phyloP scores from a whole-genome alignment of 2,329 filamentous ascomycete genomes.

The Taxawa tesnikishii region DNA sequence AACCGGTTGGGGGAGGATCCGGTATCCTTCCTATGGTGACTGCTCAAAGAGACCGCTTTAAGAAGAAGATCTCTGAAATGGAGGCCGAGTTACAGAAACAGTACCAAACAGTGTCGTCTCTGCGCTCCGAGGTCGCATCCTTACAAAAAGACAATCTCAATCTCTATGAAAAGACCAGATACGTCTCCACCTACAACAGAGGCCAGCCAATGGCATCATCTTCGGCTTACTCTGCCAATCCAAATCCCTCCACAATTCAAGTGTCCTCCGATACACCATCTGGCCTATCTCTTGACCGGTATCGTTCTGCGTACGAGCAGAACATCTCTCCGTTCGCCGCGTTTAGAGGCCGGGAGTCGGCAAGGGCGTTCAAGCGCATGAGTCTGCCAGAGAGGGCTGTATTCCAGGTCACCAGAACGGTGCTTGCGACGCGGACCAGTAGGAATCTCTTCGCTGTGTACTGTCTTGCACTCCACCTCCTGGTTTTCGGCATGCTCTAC shows the following conservation, averaged over 20 bases:
- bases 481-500: conserved; percentile 80
- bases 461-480: conserved; percentile 73
- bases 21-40: conserved; percentile 97
- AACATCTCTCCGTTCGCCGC: conserved; percentile 93
- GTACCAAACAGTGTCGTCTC: conserved; percentile 68
- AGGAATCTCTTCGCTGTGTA: conserved; percentile 90
- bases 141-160: conserved; percentile 93
- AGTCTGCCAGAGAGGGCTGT: conserved; percentile 80
- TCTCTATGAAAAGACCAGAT: conserved; percentile 94
- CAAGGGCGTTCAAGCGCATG: conserved; percentile 85
- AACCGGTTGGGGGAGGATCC: conserved; percentile 60
- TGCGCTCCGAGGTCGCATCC: conserved; percentile 81
- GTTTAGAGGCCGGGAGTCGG: conserved; percentile 86
- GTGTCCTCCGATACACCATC: conserved; percentile 48
- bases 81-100: conserved; percentile 80
- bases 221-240: conserved; percentile 48
- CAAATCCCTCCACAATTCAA: conserved; percentile 61
- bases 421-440: conserved; percentile 79
- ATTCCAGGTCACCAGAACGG: conserved; percentile 81
- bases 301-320: conserved; percentile 84
- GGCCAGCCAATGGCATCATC: conserved; percentile 48
- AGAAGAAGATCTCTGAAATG: conserved; percentile 83
- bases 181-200: conserved; percentile 76
- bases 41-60: conserved; percentile 94
- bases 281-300: conserved; percentile 65